Evolutionary conservation across 257 asterid species (phyloP).

Genomic region (Coffea canephora): DNA sequence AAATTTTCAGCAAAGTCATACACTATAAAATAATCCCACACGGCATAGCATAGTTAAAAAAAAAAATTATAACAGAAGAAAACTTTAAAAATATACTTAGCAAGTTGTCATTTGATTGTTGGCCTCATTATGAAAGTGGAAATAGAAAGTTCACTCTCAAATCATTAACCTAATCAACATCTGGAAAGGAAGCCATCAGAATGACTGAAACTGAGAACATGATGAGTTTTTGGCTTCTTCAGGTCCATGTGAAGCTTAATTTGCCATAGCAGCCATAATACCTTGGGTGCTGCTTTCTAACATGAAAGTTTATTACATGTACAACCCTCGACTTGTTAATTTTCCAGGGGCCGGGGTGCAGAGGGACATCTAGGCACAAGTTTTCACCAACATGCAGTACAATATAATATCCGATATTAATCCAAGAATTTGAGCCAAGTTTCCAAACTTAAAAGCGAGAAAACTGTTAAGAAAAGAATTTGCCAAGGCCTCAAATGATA

Average conservation of each 20-base stretch:
- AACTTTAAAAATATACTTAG: neutral
- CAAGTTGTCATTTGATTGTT: neutral
- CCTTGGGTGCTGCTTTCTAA: neutral
- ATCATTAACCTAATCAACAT: neutral
- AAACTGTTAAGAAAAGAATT: neutral
- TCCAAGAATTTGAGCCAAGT: neutral
- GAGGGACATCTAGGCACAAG: neutral
- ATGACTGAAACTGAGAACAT: no score
- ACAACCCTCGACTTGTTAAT: neutral
- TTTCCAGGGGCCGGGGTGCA: no score
- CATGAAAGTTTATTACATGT: neutral
- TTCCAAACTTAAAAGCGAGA: neutral
- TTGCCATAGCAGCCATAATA: neutral
- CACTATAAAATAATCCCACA: neutral
- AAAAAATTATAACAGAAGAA: neutral
- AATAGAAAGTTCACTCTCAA: neutral
- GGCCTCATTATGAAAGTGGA: neutral
- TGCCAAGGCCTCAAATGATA: neutral
- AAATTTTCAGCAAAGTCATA: conserved; percentile 2
- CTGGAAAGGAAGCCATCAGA: neutral
- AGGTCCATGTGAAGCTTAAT: neutral
- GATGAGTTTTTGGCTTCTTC: neutral
- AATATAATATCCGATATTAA: neutral
- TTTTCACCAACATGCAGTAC: neutral
- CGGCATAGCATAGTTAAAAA: neutral